A percentile compares a stretch with the other conserved stretches of the same genome.
phyloP scores from a whole-genome alignment of 1,284 basidiomycete species.

The Malassezia psittaci region DNA sequence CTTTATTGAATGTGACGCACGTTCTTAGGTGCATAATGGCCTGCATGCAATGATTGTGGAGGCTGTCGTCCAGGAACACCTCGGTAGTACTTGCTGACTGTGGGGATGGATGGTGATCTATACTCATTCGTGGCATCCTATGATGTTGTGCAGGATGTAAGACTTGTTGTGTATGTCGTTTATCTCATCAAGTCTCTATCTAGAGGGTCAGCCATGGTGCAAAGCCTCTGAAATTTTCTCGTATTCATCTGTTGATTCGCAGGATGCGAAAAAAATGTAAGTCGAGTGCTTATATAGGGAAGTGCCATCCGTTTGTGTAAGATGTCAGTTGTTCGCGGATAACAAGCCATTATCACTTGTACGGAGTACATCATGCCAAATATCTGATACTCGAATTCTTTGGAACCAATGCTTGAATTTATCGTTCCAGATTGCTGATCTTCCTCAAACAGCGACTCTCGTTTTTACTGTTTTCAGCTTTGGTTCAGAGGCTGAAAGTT shows the following conservation, averaged over 20 bases:
- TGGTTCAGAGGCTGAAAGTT: constrained; percentile 54
- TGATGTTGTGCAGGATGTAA: constrained; percentile 29
- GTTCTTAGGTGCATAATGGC: background rate
- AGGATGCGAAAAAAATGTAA: too few relatives aligned
- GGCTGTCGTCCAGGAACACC: background rate
- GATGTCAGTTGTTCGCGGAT: constrained; percentile 77
- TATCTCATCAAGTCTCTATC: constrained; percentile 15
- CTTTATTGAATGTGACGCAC: background rate
- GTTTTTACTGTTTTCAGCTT: constrained; percentile 93
- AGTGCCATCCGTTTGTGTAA: constrained; percentile 81
- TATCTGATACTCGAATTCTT: constrained; percentile 53
- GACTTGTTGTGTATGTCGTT: constrained; percentile 20
- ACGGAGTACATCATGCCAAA: constrained; percentile 80
- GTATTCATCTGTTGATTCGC: too few relatives aligned
- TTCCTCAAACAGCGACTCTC: constrained; percentile 76
- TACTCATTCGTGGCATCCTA: constrained; percentile 39
- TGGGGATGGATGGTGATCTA: constrained; percentile 34
- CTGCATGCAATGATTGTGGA: constrained; percentile 3
- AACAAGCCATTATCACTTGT: constrained; percentile 84
- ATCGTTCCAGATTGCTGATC: constrained; percentile 79
- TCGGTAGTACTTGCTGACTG: background rate
- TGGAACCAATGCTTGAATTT: constrained; percentile 93
- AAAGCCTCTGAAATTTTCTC: background rate
- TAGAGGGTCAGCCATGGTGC: constrained; percentile 30
- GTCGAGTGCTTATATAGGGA: constrained; percentile 19